Evolutionary conservation across 2,329 filamentous ascomycete species (phyloP).

Genomic region (Colletotrichum lupini): DNA sequence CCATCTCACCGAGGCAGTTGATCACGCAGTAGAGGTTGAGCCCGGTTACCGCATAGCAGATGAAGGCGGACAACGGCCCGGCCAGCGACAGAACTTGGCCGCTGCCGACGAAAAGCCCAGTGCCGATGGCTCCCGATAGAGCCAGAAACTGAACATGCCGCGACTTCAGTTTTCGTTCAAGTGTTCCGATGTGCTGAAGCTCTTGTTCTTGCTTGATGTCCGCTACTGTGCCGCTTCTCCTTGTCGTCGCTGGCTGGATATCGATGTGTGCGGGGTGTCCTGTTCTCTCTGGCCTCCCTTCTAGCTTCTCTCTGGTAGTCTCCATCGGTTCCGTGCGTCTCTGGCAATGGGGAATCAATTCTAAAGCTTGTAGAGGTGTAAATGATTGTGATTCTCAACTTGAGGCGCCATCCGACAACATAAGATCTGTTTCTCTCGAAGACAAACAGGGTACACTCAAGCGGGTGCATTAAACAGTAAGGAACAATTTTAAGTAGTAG

Average conservation of each 20-base stretch:
- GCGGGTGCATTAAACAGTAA: no score
- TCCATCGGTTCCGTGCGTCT: not conserved
- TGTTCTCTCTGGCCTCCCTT: not conserved
- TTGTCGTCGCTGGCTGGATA: not conserved
- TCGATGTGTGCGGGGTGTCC: not conserved
- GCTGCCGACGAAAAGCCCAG: constrained; percentile 56
- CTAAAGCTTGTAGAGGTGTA: no score
- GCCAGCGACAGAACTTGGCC: constrained; percentile 55
- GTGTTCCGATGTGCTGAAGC: constrained; percentile 46
- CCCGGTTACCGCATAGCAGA: constrained; percentile 56
- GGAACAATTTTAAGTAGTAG: not conserved
- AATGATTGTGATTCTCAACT: no score
- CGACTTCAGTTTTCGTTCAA: constrained; percentile 52
- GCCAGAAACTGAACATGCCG: constrained; percentile 56
- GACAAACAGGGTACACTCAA: no score
- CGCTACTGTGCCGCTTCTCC: not conserved
- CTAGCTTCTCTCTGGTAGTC: not conserved
- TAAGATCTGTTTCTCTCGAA: no score
- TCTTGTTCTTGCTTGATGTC: constrained; percentile 37
- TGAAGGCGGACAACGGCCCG: constrained; percentile 53
- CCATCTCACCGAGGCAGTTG: constrained; percentile 66
- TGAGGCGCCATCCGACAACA: no score
- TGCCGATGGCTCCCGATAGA: constrained; percentile 54
- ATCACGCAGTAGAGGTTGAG: constrained; percentile 61
- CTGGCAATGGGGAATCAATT: accelerated